Percentiles rank a stretch among this genome's conserved stretches.
These are phyloP conservation scores for Penicillium coprophilum DNA, from an alignment of 495 filamentous ascomycete genomes.

Conservation along the genomic window DNA sequence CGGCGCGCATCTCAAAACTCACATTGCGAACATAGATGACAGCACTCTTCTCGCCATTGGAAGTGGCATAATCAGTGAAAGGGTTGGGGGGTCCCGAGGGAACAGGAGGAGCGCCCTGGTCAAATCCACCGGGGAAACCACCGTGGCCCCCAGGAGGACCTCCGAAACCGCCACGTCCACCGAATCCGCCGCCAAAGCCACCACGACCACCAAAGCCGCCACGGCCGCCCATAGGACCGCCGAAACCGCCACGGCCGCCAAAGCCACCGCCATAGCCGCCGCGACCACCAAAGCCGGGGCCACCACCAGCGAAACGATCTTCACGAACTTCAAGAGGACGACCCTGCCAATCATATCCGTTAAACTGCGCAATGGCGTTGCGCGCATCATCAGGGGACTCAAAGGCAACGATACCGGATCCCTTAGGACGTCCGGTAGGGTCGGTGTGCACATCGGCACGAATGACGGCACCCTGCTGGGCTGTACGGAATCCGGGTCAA, in stretches of 20 bases:
- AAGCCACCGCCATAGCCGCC: constrained; percentile 49
- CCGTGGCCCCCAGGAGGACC: constrained; percentile 23
- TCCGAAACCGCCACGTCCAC: constrained; percentile 36
- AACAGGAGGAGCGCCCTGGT: constrained; percentile 41
- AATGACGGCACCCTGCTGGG: constrained; percentile 75
- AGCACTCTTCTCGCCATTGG: constrained; percentile 77
- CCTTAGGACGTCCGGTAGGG: constrained; percentile 88
- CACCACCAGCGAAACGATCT: constrained; percentile 80
- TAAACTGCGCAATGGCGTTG: constrained; percentile 94
- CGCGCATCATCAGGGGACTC: constrained; percentile 92
- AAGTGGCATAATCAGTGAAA: constrained; percentile 92
- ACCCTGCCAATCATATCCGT: constrained; percentile 98
- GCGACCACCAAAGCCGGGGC: constrained; percentile 47
- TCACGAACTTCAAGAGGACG: constrained; percentile 91
- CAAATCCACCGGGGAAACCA: constrained; percentile 42
- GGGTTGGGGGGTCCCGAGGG: constrained; percentile 70
- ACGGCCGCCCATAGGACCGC: constrained; percentile 18
- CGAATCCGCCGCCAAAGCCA: constrained; percentile 38
- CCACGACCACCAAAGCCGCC: constrained; percentile 34
- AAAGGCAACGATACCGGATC: constrained; percentile 95
- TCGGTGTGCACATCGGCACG: constrained; percentile 95
- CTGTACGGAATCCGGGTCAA: constrained; percentile 47
- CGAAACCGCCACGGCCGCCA: constrained; percentile 49
- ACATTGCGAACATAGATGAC: constrained; percentile 97
- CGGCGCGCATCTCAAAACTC: constrained; percentile 47